Conservation (phyloP, 441 rosid genomes). For the Adansonia rubrostipa region DNA sequence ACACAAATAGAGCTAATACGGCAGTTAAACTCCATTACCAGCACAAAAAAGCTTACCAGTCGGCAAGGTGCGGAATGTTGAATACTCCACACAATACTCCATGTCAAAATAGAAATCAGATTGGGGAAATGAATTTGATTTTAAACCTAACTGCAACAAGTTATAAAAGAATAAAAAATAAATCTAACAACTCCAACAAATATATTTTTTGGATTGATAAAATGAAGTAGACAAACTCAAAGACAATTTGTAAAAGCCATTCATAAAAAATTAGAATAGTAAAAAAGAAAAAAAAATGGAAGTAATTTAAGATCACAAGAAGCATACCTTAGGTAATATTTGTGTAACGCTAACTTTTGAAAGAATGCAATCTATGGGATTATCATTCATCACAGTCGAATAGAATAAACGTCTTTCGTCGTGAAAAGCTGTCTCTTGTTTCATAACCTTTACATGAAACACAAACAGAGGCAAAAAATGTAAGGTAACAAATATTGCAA, state of each 20-base stretch:
- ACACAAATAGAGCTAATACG: background rate
- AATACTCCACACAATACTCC: slow-evolving; percentile 88
- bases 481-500: slow-evolving; percentile 31
- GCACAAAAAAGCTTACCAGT: slow-evolving; percentile 49
- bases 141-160: slow-evolving; percentile 52
- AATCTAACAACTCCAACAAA: slow-evolving; percentile 18
- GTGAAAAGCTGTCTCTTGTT: slow-evolving; percentile 63
- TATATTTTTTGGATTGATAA: slow-evolving; percentile 20
- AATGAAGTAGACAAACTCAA: slow-evolving; percentile 17
- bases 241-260: slow-evolving; percentile 13
- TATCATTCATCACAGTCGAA: slow-evolving; percentile 88
- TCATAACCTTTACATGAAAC: slow-evolving; percentile 59
- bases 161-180: slow-evolving; percentile 24
- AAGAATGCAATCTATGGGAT: slow-evolving; percentile 78
- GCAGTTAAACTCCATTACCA: slow-evolving; percentile 23
- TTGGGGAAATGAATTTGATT: slow-evolving; percentile 39
- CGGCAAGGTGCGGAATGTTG: slow-evolving; percentile 69
- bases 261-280: slow-evolving; percentile 21
- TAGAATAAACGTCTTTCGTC: slow-evolving; percentile 79
- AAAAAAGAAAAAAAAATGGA: background rate
- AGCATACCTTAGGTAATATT: slow-evolving; percentile 62
- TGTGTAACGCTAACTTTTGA: slow-evolving; percentile 69
- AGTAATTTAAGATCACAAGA: slow-evolving; percentile 9
- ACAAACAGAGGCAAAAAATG: slow-evolving; percentile 19
- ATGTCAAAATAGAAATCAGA: slow-evolving; percentile 83